These are phyloP conservation scores for Nannochloropsis oceanica DNA, from an alignment of 108 stramenopile species.

Conservation along the genomic window DNA sequence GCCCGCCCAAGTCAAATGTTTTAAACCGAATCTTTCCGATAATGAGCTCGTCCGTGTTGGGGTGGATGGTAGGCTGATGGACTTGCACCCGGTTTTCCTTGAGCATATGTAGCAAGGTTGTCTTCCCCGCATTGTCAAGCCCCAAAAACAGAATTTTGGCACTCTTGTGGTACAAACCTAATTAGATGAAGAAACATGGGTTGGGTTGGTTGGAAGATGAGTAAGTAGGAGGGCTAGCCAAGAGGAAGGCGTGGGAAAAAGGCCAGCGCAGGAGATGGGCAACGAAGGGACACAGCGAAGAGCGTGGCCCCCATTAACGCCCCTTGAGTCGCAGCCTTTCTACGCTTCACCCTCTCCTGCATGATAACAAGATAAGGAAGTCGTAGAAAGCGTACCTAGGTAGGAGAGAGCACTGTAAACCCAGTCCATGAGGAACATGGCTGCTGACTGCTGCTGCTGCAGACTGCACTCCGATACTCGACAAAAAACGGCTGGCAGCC, in stretches of 20 bases:
- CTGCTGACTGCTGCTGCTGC: not conserved
- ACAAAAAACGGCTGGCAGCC: not conserved
- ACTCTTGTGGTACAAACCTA: slow-evolving; percentile 97
- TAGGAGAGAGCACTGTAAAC: slow-evolving; percentile 40
- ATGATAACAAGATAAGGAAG: not conserved
- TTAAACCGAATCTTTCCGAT: slow-evolving; percentile 82
- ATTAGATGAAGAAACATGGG: not conserved
- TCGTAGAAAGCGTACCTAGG: slow-evolving; percentile 8
- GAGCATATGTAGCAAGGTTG: slow-evolving; percentile 87
- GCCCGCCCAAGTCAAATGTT: slow-evolving; percentile 88
- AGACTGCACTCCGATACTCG: not conserved
- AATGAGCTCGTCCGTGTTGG: slow-evolving; percentile 45
- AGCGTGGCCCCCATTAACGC: not conserved
- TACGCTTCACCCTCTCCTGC: not conserved
- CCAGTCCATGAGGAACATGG: slow-evolving; percentile 46
- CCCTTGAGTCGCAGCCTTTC: not conserved
- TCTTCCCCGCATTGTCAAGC: slow-evolving; percentile 98
- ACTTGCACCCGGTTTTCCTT: slow-evolving; percentile 86
- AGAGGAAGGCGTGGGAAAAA: not conserved
- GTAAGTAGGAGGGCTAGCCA: not conserved
- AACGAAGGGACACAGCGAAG: not conserved
- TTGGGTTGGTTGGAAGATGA: not conserved
- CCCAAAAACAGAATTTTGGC: slow-evolving; percentile 98
- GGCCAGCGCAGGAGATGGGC: not conserved
- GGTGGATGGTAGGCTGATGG: slow-evolving; percentile 82